These are phyloP conservation scores for Aspergillus sp. DNA, from an alignment of 2,329 filamentous ascomycete genomes.

Conservation along the genomic window DNA sequence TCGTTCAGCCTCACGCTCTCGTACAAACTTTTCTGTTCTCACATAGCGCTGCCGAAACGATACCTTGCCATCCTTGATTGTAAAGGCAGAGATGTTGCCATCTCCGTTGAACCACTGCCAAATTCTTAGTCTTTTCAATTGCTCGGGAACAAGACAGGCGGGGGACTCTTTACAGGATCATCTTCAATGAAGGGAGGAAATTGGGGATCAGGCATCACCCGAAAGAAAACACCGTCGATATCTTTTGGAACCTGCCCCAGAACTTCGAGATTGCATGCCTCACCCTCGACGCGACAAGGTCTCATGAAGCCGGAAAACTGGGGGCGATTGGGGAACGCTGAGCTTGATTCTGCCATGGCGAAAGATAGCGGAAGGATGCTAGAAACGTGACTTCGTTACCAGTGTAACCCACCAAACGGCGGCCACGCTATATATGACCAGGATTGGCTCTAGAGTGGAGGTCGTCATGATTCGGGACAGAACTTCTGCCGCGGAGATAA, in stretches of 20 bases:
- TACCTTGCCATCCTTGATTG: constrained; percentile 38
- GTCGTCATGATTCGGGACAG: too few relatives aligned
- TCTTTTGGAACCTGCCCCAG: constrained; percentile 49
- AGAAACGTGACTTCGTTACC: too few relatives aligned
- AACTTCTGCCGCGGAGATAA: too few relatives aligned
- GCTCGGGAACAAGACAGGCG: not conserved
- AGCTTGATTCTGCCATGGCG: too few relatives aligned
- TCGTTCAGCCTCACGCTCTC: constrained; percentile 43
- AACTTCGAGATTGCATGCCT: constrained; percentile 49
- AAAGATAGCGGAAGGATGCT: too few relatives aligned
- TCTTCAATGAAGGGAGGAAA: constrained; percentile 40
- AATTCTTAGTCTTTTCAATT: not conserved
- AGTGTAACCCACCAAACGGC: too few relatives aligned
- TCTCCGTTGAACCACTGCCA: constrained; percentile 46
- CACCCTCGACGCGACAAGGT: constrained; percentile 48
- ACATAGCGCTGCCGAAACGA: constrained; percentile 46
- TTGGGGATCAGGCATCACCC: constrained; percentile 57
- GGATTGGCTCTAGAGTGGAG: too few relatives aligned
- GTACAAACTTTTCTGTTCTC: constrained; percentile 46
- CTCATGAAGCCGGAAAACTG: constrained; percentile 34
- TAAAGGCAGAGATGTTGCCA: constrained; percentile 46
- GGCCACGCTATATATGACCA: too few relatives aligned
- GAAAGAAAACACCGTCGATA: constrained; percentile 55
- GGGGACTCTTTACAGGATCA: constrained; percentile 25
- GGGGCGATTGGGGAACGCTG: constrained; percentile 21